A percentile compares a stretch with the other conserved stretches of the same genome.
phyloP scores from a whole-genome alignment of 352 stramenopile genomes.

The Pilasporangium apinafurcum region DNA sequence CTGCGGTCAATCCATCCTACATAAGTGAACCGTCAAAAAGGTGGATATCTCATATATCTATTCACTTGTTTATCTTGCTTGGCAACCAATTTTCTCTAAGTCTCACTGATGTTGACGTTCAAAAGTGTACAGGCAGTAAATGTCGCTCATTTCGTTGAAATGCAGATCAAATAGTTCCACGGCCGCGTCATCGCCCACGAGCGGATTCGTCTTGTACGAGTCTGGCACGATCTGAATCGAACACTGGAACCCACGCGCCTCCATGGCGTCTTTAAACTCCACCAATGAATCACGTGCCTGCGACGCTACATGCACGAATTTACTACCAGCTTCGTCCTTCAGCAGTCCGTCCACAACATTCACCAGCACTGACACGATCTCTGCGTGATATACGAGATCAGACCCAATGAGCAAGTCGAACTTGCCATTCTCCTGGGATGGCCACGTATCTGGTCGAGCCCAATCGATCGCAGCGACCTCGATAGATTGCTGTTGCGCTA shows the following conservation, averaged over 20 bases:
- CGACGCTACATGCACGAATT: conserved; percentile 79
- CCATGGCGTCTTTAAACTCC: conserved; percentile 79
- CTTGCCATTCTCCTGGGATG: conserved; percentile 13
- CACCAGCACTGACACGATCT: conserved; percentile 75
- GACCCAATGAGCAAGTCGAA: conserved; percentile 81
- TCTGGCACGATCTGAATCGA: conserved; percentile 64
- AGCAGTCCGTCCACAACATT: conserved; percentile 74
- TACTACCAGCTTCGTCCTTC: conserved; percentile 20
- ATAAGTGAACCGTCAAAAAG: no score
- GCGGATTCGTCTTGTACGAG: conserved; percentile 79
- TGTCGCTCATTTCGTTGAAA: conserved; percentile 89
- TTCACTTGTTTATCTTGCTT: no score
- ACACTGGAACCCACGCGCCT: conserved; percentile 57
- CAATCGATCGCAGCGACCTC: conserved; percentile 78
- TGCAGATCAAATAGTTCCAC: conserved; percentile 79
- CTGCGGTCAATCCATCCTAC: no score
- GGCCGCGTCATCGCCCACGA: conserved; percentile 56
- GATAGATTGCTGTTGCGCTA: conserved; percentile 15
- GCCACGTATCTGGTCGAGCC: conserved; percentile 70
- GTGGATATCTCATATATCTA: no score
- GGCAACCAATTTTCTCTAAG: no score
- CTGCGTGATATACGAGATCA: conserved; percentile 82
- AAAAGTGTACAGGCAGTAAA: conserved; percentile 86
- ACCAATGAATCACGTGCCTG: conserved; percentile 73
- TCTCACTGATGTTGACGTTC: conserved; percentile 24